Evolutionary conservation across 1,284 basidiomycete species (phyloP), one percentile per base, ranked within the genome.

Genomic region (Rhodotorula sp.): DNA sequence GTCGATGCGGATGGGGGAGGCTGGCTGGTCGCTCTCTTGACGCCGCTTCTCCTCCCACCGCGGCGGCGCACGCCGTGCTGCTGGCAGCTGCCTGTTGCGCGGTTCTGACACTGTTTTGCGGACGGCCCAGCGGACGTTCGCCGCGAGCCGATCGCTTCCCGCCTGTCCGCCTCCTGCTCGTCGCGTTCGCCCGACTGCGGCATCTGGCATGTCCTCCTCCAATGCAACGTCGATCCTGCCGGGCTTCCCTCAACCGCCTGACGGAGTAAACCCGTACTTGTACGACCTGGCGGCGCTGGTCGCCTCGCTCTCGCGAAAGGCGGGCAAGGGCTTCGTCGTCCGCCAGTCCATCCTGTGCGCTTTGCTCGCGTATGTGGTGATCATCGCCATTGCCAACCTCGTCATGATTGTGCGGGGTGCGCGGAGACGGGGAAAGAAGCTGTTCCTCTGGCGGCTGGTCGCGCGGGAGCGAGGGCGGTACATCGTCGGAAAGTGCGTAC

Each of bases 401-500:
- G 34, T 37, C 9, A 5, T 62, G 8, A 32, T 59, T 9, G 27
- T 57, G 2, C 39, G 50, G 2, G 66, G 57, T 22, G 27, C 19
- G 3, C 29, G 60, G 8, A 41, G 54, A 5, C 22, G 66, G 27
- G 44, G 34, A 3, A 61, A 61, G 54, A 15, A 9, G 21, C 21
- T 67, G 0, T 67, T 60, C 34, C 32, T 67, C 32, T 67, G 66
- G 60, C 36, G 60, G 36, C 27, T 55, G 19, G 36, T 61, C 2
- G 27, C 25, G 22, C 53, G 66, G 1, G 34, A 61, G 51, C 12
- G 41, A 5, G 66, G 66, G 3, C n/a, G 34, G 25, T 67, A 46
- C 54, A 61, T 67, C 36, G 66, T 67, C 50, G 66, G 66, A 21
- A 67, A 62, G 63, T 57, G 34, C 32, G 63, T 64, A 0, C 17